Conservation (phyloP, 208 protist genomes). For the Crithidia brevicula region DNA sequence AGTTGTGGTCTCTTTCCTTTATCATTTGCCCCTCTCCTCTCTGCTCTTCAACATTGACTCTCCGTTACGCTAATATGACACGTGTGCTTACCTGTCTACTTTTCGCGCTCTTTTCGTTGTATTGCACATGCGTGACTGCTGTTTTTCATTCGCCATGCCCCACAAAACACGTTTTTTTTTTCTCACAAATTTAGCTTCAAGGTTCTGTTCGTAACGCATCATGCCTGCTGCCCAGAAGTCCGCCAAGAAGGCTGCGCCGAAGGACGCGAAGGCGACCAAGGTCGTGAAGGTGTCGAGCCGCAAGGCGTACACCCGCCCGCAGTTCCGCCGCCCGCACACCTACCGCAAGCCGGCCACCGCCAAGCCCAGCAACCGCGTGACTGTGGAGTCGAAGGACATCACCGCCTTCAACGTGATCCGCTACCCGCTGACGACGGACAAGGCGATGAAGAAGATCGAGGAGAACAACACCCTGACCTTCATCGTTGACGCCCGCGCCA, state of each 20-base stretch:
- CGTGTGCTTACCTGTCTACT: no score
- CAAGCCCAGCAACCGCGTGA: conserved; percentile 93
- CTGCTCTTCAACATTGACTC: no score
- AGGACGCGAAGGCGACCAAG: conserved; percentile 71
- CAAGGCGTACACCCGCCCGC: conserved; percentile 96
- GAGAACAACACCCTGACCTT: conserved; percentile 99
- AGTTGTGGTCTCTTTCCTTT: no score
- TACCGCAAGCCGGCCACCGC: conserved; percentile 87
- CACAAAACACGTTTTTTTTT: no score
- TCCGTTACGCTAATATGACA: no score
- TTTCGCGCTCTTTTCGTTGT: no score
- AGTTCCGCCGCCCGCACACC: conserved; percentile 98
- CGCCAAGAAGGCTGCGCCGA: conserved; percentile 56
- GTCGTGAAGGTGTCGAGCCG: conserved; percentile 88
- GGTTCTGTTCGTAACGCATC: conserved; percentile 14
- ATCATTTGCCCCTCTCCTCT: no score
- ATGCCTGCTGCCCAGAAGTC: conserved; percentile 64
- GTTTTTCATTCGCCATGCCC: no score
- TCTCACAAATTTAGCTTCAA: no score
- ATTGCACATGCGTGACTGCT: no score
- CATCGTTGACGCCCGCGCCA: conserved; percentile 97
- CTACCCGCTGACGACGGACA: conserved; percentile 98
- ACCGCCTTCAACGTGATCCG: conserved; percentile 95
- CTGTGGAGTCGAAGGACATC: conserved; percentile 77
- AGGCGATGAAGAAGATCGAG: conserved; percentile 99